Conservation (phyloP, 495 filamentous ascomycete species). For the Podospora appendiculata region DNA sequence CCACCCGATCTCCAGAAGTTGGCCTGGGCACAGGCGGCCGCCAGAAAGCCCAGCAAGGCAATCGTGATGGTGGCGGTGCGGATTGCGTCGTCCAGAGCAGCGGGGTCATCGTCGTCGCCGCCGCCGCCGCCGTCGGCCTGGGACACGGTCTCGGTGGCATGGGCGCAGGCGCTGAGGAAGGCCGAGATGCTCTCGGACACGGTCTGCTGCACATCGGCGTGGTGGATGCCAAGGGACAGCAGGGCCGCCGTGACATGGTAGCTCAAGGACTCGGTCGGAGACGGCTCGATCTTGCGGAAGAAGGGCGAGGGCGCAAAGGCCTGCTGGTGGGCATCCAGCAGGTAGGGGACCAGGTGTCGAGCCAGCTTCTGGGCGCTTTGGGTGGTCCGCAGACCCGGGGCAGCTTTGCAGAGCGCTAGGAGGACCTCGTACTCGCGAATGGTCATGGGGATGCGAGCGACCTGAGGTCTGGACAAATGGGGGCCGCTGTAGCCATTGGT, state of each 20-base stretch:
- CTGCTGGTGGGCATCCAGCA: constrained; percentile 75
- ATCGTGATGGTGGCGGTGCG: constrained; percentile 64
- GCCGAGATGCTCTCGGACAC: constrained; percentile 52
- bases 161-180: constrained; percentile 61
- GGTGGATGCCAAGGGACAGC: constrained; percentile 66
- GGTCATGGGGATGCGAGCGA: constrained; percentile 44
- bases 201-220: constrained; percentile 53
- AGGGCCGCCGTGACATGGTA: constrained; percentile 68
- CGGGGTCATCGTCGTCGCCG: constrained; percentile 42
- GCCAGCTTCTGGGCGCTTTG: constrained; percentile 68
- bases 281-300: constrained; percentile 73
- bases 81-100: constrained; percentile 53
- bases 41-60: constrained; percentile 80
- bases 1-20: constrained; percentile 71
- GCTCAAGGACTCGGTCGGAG: constrained; percentile 84
- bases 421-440: constrained; percentile 85
- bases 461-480: constrained; percentile 12
- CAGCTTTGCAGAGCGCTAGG: constrained; percentile 80
- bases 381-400: constrained; percentile 55
- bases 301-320: constrained; percentile 70
- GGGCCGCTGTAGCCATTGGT: constrained; percentile 24
- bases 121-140: too few relatives aligned
- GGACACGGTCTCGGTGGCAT: constrained; percentile 33
- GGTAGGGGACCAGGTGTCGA: constrained; percentile 67
- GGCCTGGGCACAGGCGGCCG: constrained; percentile 66